Evolutionary conservation across 169 alveolate genomes (phyloP).

Genomic region (Sarcocystis neurona): DNA sequence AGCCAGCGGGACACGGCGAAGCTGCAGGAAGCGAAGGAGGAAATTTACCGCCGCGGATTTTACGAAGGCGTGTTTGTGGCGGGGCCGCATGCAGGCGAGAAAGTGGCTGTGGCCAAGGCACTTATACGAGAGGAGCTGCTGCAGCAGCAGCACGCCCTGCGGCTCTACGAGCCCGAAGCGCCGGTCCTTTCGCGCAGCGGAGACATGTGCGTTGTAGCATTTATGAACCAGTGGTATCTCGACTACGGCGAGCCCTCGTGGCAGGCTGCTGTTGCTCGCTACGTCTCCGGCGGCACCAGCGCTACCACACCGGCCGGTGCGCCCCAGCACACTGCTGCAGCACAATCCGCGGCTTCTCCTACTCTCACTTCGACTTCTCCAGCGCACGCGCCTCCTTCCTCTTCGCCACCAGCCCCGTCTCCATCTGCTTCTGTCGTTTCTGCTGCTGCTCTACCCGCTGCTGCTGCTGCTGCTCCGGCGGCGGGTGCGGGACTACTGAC

Average conservation of each 20-base stretch:
- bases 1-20: constrained; percentile 92
- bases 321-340: too few relatives aligned
- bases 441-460: too few relatives aligned
- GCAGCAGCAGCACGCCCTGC: constrained; percentile 74
- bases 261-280: constrained; percentile 89
- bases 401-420: too few relatives aligned
- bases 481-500: too few relatives aligned
- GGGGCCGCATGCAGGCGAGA: constrained; percentile 89
- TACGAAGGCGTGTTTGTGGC: constrained; percentile 95
- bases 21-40: constrained; percentile 94
- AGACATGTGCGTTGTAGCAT: constrained; percentile 95
- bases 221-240: constrained; percentile 97
- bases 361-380: too few relatives aligned
- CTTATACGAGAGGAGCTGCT: constrained; percentile 74
- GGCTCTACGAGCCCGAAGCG: constrained; percentile 97
- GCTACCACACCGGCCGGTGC: too few relatives aligned
- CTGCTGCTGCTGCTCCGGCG: too few relatives aligned
- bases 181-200: constrained; percentile 95
- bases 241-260: constrained; percentile 96
- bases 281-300: constrained; percentile 81
- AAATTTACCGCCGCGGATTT: constrained; percentile 94
- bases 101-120: constrained; percentile 83
- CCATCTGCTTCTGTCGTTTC: too few relatives aligned
- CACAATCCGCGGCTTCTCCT: too few relatives aligned
- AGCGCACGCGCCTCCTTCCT: too few relatives aligned